Conservation (phyloP, 106 monocot species). For the Narthecium ossifragum region DNA sequence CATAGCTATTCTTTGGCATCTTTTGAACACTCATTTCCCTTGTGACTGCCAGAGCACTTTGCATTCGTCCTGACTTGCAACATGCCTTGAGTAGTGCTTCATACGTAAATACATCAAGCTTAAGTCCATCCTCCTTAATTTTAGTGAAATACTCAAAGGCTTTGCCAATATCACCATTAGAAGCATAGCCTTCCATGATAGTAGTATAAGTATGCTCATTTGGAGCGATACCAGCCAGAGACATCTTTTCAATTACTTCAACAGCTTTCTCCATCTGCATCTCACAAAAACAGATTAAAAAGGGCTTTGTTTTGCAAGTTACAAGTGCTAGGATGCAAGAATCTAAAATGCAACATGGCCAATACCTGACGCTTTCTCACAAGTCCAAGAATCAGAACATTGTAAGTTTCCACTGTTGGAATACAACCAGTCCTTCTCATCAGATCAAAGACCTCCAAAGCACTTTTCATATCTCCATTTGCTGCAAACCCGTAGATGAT, state of each 20-base stretch:
- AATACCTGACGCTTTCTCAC: slow-evolving; percentile 67
- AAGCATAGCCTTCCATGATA: slow-evolving; percentile 92
- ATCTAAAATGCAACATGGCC: background rate
- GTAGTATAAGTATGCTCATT: slow-evolving; percentile 86
- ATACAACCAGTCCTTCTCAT: slow-evolving; percentile 83
- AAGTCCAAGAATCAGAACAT: slow-evolving; percentile 89
- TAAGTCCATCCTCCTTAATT: slow-evolving; percentile 81
- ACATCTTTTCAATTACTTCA: slow-evolving; percentile 72
- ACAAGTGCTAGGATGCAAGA: background rate
- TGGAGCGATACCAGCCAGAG: slow-evolving; percentile 58
- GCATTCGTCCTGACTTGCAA: slow-evolving; percentile 97
- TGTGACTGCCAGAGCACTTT: slow-evolving; percentile 93
- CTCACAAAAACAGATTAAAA: background rate
- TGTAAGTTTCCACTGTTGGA: slow-evolving; percentile 86
- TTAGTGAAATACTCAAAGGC: slow-evolving; percentile 97
- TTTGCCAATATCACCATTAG: slow-evolving; percentile 81
- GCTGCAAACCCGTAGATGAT: slow-evolving; percentile 83
- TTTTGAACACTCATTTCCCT: slow-evolving; percentile 71
- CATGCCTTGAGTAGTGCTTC: slow-evolving; percentile 95
- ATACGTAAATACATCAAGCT: slow-evolving; percentile 85
- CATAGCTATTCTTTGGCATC: slow-evolving; percentile 73
- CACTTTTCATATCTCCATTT: slow-evolving; percentile 68
- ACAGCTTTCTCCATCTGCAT: slow-evolving; percentile 79
- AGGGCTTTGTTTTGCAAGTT: slow-evolving; percentile 1
- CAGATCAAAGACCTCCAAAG: slow-evolving; percentile 67